These are phyloP conservation scores for Tremellales sp. DNA, from an alignment of 1,284 basidiomycete species.

Conservation along the genomic window DNA sequence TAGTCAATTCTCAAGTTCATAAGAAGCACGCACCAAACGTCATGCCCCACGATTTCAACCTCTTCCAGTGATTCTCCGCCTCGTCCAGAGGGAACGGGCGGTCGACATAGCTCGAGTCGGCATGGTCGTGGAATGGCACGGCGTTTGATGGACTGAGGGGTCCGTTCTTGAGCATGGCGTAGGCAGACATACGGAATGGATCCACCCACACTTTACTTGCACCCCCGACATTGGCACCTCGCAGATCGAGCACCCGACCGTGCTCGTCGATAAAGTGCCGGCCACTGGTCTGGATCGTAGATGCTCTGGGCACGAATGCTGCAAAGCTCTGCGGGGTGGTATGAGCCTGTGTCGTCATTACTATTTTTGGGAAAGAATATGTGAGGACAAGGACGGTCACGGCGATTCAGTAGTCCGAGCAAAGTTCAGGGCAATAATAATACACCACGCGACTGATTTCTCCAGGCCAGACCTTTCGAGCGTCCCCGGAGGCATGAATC, in stretches of 20 bases:
- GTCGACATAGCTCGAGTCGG: slow-evolving; percentile 71
- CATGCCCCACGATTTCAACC: slow-evolving; percentile 77
- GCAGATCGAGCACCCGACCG: slow-evolving; percentile 68
- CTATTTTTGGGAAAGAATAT: background rate
- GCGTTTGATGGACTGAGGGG: slow-evolving; percentile 12
- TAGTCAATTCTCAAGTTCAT: background rate
- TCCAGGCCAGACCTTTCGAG: background rate
- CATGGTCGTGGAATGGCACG: slow-evolving; percentile 46
- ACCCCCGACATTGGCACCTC: slow-evolving; percentile 78
- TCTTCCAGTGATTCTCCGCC: slow-evolving; percentile 73
- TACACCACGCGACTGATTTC: background rate
- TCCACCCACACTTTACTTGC: slow-evolving; percentile 71
- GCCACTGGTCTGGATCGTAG: slow-evolving; percentile 48
- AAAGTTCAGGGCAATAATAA: background rate
- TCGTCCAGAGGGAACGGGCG: slow-evolving; percentile 78
- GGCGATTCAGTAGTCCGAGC: background rate
- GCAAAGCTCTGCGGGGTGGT: slow-evolving; percentile 1
- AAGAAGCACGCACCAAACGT: slow-evolving; percentile 62
- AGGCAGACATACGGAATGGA: slow-evolving; percentile 1
- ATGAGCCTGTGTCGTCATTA: background rate
- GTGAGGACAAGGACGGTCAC: background rate
- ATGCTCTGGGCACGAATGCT: slow-evolving; percentile 12
- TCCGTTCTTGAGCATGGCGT: slow-evolving; percentile 35
- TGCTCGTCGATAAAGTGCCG: slow-evolving; percentile 71
- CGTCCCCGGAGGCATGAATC: background rate